A percentile compares a stretch with the other conserved stretches of the same genome.
phyloP scores from a whole-genome alignment of 1,284 basidiomycete genomes.

The Hypsizygus ulmarius region DNA sequence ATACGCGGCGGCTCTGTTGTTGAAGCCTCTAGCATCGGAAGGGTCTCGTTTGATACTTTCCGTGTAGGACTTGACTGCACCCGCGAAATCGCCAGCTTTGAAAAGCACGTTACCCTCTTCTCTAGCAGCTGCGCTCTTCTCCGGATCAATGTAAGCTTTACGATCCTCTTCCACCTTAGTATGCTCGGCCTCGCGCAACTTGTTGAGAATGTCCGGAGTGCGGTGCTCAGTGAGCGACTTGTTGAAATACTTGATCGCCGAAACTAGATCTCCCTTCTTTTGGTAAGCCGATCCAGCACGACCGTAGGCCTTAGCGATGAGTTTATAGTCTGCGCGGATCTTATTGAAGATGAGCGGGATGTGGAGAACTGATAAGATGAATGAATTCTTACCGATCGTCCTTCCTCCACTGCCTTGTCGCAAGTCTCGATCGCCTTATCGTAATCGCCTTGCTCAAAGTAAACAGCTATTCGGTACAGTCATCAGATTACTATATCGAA shows the following conservation, averaged over 20 bases:
- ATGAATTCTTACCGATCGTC: constrained; percentile 57
- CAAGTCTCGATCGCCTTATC: constrained; percentile 90
- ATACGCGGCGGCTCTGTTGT: constrained; percentile 96
- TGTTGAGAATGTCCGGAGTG: constrained; percentile 89
- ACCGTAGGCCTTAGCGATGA: constrained; percentile 85
- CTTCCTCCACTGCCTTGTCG: constrained; percentile 94
- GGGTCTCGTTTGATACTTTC: constrained; percentile 98
- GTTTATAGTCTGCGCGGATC: constrained; percentile 79
- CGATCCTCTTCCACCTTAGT: constrained; percentile 75
- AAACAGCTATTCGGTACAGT: constrained; percentile 60
- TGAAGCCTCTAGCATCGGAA: constrained; percentile 88
- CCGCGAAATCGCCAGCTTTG: constrained; percentile 89
- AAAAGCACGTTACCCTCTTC: constrained; percentile 93
- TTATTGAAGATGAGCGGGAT: constrained; percentile 27
- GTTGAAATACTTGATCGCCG: constrained; percentile 87
- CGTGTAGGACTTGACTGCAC: constrained; percentile 90
- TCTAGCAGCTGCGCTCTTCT: constrained; percentile 79
- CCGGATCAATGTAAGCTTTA: constrained; percentile 88
- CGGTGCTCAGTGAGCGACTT: constrained; percentile 97
- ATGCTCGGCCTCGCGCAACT: constrained; percentile 86
- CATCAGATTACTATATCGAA: not conserved
- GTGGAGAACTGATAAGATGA: not conserved
- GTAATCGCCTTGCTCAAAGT: constrained; percentile 92
- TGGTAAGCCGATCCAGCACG: constrained; percentile 87
- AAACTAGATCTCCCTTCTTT: constrained; percentile 75